Percentiles rank a stretch among this genome's conserved stretches.
These are phyloP conservation scores for Stenogyne calaminthoides DNA, from an alignment of 305 asterid genomes.

Conservation along the genomic window DNA sequence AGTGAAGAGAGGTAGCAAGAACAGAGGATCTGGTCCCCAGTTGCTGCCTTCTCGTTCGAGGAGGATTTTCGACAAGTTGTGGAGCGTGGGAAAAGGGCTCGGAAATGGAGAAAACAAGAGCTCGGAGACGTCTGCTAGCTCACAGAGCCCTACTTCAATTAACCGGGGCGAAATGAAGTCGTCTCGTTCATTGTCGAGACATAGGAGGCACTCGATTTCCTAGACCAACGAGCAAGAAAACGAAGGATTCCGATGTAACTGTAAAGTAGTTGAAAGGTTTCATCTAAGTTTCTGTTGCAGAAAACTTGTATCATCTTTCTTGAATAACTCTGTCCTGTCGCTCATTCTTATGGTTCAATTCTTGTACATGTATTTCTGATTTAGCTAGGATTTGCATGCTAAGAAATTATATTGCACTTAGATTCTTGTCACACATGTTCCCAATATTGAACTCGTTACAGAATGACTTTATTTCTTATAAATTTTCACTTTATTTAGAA, in stretches of 20 bases:
- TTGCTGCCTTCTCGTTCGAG: conserved; percentile 83
- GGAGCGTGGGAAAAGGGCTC: conserved; percentile 63
- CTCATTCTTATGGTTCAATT: conserved; percentile 24
- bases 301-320: conserved; percentile 11
- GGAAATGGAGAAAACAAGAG: conserved; percentile 68
- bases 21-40: conserved; percentile 52
- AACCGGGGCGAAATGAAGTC: conserved; percentile 59
- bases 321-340: conserved; percentile 21
- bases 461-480: not conserved
- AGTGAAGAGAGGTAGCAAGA: conserved; percentile 50
- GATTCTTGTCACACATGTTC: not conserved
- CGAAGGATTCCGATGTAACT: conserved; percentile 30
- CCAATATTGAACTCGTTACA: not conserved
- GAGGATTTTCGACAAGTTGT: conserved; percentile 75
- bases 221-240: conserved; percentile 28
- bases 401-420: not conserved
- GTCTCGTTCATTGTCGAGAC: conserved; percentile 49
- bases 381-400: conserved; percentile 21
- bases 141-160: conserved; percentile 79
- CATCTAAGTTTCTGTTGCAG: conserved; percentile 22
- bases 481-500: too few relatives aligned
- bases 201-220: conserved; percentile 80
- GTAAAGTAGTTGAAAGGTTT: conserved; percentile 38
- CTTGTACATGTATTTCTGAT: conserved; percentile 28
- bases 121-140: conserved; percentile 83